Conservation (phyloP, 176 grass and related monocot genomes). For the Aegilops sharonensis region DNA sequence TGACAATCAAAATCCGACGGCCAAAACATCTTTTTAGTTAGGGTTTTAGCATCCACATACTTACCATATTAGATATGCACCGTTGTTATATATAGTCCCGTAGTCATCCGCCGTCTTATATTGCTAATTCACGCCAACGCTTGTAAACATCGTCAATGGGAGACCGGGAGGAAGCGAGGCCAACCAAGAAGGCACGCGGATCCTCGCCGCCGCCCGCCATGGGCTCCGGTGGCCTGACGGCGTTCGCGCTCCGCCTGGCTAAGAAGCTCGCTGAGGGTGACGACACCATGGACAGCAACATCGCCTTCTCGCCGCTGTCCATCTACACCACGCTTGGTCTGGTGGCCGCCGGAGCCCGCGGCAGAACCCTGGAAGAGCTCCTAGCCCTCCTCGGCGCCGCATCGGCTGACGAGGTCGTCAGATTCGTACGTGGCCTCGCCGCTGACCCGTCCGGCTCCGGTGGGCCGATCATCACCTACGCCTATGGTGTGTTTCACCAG, state of each 20-base stretch:
- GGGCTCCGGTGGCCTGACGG: not conserved
- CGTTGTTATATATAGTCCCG: too few species aligned
- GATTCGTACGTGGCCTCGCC: not conserved
- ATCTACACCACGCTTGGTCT: conserved; percentile 15
- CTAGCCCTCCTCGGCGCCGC: conserved; percentile 22
- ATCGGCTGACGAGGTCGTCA: not conserved
- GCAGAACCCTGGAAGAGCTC: not conserved
- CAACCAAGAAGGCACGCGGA: not conserved
- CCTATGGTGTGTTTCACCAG: conserved; percentile 25
- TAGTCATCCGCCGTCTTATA: too few species aligned
- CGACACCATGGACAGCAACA: not conserved
- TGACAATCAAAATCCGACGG: not conserved
- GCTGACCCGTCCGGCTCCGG: not conserved
- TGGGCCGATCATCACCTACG: conserved; percentile 11
- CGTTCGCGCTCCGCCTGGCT: not conserved
- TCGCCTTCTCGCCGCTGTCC: conserved; percentile 43
- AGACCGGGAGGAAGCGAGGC: not conserved
- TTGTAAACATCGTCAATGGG: too few species aligned
- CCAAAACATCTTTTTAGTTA: not conserved
- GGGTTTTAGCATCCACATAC: too few species aligned
- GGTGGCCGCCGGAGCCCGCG: not conserved
- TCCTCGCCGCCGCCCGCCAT: too few species aligned
- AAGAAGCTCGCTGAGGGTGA: not conserved
- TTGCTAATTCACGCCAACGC: not conserved
- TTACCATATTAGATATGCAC: too few species aligned